Conservation (phyloP, 257 asterid genomes). For the Cinchona pubescens region DNA sequence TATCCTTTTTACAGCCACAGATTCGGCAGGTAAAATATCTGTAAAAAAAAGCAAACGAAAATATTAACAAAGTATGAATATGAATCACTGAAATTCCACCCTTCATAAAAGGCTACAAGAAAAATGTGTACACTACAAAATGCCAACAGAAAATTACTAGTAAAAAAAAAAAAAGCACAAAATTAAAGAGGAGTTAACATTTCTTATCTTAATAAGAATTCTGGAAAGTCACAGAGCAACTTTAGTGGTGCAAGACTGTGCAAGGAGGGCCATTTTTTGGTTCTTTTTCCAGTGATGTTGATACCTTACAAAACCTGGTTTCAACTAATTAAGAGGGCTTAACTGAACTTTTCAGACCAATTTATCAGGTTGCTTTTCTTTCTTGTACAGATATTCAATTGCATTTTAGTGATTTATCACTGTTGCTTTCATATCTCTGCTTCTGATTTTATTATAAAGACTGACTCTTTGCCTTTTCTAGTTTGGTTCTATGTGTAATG, state of each 20-base stretch:
- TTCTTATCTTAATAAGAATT: not conserved
- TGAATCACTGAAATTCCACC: slow-evolving; percentile 50
- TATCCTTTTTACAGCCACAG: slow-evolving; percentile 1
- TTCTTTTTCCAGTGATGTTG: slow-evolving; percentile 28
- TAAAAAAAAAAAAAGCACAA: slow-evolving; percentile 2
- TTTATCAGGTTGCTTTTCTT: slow-evolving; percentile 21
- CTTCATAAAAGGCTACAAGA: slow-evolving; percentile 22
- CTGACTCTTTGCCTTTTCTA: slow-evolving; percentile 32
- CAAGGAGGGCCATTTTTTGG: slow-evolving; percentile 19
- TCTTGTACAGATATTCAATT: slow-evolving; percentile 7
- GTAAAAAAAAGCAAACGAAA: not conserved
- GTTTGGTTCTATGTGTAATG: slow-evolving; percentile 49
- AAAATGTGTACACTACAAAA: slow-evolving; percentile 22
- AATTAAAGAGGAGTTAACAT: not conserved
- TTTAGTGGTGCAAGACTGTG: slow-evolving; percentile 22
- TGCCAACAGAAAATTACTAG: not conserved
- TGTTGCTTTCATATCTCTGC: slow-evolving; percentile 30
- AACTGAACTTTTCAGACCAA: not conserved
- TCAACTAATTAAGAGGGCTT: slow-evolving; percentile 26
- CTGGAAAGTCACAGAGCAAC: slow-evolving; percentile 28
- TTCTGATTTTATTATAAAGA: slow-evolving; percentile 19
- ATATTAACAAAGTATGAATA: slow-evolving; percentile 9
- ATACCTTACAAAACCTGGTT: slow-evolving; percentile 9
- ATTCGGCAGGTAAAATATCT: not conserved
- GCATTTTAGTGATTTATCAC: slow-evolving; percentile 5